Evolutionary conservation across 2,329 filamentous ascomycete genomes (phyloP), one percentile per base, ranked within the genome.

Genomic region (Aureobasidium sp.): DNA sequence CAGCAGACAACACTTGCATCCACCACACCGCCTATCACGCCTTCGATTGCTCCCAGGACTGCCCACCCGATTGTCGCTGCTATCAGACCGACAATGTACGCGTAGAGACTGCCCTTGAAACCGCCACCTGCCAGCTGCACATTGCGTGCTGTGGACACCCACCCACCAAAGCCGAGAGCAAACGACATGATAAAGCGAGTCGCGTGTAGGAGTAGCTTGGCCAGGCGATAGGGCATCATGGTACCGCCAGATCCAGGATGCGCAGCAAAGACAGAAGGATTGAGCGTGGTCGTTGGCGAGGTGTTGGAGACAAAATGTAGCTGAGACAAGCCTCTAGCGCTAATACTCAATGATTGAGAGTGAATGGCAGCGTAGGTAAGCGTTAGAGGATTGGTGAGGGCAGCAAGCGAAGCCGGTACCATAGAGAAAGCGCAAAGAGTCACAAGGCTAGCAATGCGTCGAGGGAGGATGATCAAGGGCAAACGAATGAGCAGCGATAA

Each of bases 41-140:
- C 74, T 67, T 75, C 73, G n/a, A 74, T 68, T 7, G 72, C 72
- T 17, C 73, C 73, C n/a, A 99, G 79, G 0, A 97, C 87, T 5
- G 90, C 91, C 87, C 94, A 99, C 8, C 94, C 94, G 68, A 99
- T 97, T 61, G 93, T 91, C 64, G 90, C 91, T 17, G 94, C 94
- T 67, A 97, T 88, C 65, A 99, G 75, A 11, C 92, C 94, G 25
- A 99, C 90, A 1, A 97, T 84, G 71, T 97, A 99, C 2, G 93
- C 94, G 73, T 99, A 99, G 27, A 94, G 81, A 69, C 91, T 96
- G 9, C 94, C 94, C 49, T 84, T 84, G 61, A 77, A 52, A 62
- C 74, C 68, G 62, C 72, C 69, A 79, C 82, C 62, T 77, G 72
- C 79, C 22, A 94, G 79, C 57, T 82, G 80, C 4, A 97, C 79